Evolutionary conservation across 192 early-diverging fungal genomes (phyloP), one percentile per base, ranked within the genome.

Genomic region (Podila verticillata): DNA sequence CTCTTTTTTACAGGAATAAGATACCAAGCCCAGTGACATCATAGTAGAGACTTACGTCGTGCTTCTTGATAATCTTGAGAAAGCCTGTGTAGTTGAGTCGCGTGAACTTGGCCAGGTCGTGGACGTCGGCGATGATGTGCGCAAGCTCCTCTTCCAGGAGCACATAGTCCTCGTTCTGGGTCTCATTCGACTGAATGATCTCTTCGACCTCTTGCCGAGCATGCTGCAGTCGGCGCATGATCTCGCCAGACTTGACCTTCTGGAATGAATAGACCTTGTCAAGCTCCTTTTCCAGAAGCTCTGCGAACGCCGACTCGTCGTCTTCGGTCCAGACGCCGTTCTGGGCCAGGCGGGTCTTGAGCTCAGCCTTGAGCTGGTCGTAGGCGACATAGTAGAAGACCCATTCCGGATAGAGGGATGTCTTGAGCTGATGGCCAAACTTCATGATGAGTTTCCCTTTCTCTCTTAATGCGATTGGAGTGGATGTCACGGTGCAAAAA

Each of bases 51-150:
- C 85, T 84, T 85, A 87, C 88, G 73, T 99, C 98, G 86, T 99
- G 98, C 84, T 99, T 99, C 81, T 99, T 99, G 80, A 99, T 91
- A 73, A 98, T 98, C 87, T 97, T 93, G 66, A 93, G 83, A 71
- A 95, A 95, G 32, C 91, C 94, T 49, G 94, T 92, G 75, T 93
- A 95, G 82, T 95, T 95, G 73, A 95, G 86, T n/a, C 94, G 84
- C 20, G 91, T 91, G 62, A 91, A 95, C 84, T 93, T 94, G 61
- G 93, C 91, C 61, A 95, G 86, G 84, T 95, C 92, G 75, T 94
- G 93, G 13, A 93, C 91, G 78, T 94, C 94, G 61, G 89, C 88
- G 70, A 93, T 93, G 60, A 95, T 93, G 57, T 90, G 85, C 31
- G 89, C 86, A 35, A 95, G 84, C 65, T 94, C 92, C 36, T 86